Percentiles rank a stretch among this genome's conserved stretches.
phyloP scores from a whole-genome alignment of 2,329 filamentous ascomycete species.

The Diplodia mutila region DNA sequence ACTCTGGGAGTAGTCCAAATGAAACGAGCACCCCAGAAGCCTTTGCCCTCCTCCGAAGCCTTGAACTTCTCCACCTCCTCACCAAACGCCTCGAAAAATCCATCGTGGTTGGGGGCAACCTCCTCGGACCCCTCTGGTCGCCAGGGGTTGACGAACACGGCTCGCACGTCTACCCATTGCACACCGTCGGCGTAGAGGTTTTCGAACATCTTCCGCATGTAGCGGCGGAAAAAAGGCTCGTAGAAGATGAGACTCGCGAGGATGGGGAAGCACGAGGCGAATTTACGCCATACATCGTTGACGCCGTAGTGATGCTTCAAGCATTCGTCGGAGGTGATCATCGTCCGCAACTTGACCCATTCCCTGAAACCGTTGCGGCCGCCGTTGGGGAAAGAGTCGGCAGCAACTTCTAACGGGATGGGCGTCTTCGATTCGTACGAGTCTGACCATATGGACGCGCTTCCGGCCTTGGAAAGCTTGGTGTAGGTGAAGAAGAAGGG shows the following conservation, averaged over 20 bases:
- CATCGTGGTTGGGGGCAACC: conserved; percentile 68
- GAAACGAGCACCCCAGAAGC: conserved; percentile 82
- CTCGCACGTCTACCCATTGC: conserved; percentile 79
- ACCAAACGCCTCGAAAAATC: conserved; percentile 72
- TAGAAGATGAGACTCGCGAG: conserved; percentile 79
- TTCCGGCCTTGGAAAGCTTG: conserved; percentile 39
- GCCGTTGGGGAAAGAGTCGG: conserved; percentile 73
- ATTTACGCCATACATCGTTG: conserved; percentile 84
- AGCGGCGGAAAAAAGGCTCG: conserved; percentile 83
- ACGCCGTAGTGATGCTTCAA: conserved; percentile 81
- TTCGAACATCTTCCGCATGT: conserved; percentile 71
- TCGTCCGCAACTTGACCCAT: conserved; percentile 76
- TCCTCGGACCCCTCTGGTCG: conserved; percentile 65
- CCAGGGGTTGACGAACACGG: conserved; percentile 74
- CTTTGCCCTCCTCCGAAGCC: conserved; percentile 67
- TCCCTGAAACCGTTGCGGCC: conserved; percentile 72
- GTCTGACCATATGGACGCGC: conserved; percentile 66
- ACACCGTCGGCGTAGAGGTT: conserved; percentile 80
- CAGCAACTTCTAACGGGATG: conserved; percentile 64
- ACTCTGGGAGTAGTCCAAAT: conserved; percentile 81
- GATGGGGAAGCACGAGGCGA: conserved; percentile 73
- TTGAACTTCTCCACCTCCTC: conserved; percentile 82
- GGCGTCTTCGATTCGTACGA: conserved; percentile 64
- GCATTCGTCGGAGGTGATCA: conserved; percentile 72
- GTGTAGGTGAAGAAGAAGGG: conserved; percentile 62